Percentiles rank a stretch among this genome's conserved stretches.
Evolutionary conservation across 768 basidiomycete genomes (phyloP).

Genomic region (Pisolithus microcarpus): DNA sequence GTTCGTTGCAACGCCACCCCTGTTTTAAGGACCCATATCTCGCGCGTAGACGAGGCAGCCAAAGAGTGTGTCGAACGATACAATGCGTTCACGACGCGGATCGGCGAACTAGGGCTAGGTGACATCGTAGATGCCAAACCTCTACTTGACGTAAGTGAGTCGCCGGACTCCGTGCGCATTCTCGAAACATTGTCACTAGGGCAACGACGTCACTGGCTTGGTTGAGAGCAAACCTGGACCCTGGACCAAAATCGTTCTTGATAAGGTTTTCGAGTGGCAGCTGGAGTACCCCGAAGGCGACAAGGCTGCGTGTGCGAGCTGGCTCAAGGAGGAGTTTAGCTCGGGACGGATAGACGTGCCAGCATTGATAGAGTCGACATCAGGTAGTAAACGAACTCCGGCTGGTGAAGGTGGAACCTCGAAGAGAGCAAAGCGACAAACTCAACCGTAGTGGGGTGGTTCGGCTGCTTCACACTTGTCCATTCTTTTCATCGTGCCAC

Average conservation of each 20-base stretch:
- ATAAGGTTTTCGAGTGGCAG: constrained; percentile 79
- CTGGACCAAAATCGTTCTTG: constrained; percentile 59
- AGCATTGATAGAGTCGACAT: constrained; percentile 14
- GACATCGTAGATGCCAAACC: constrained; percentile 60
- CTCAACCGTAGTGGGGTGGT: not conserved
- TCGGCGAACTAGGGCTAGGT: constrained; percentile 58
- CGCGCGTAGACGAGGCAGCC: constrained; percentile 36
- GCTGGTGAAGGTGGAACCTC: constrained; percentile 11
- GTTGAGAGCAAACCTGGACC: constrained; percentile 59
- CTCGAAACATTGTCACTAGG: constrained; percentile 39
- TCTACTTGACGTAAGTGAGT: constrained; percentile 63
- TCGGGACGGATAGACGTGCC: constrained; percentile 38
- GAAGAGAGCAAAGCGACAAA: constrained; percentile 28
- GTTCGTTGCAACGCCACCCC: constrained; percentile 14
- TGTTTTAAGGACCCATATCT: not conserved
- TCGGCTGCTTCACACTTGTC: not conserved
- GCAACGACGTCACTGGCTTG: constrained; percentile 51
- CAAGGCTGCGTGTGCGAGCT: constrained; percentile 59
- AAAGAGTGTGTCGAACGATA: constrained; percentile 51
- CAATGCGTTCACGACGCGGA: constrained; percentile 51
- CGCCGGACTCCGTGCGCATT: not conserved
- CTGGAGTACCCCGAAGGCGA: constrained; percentile 63
- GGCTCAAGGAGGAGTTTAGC: constrained; percentile 54
- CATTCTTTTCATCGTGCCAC: not conserved
- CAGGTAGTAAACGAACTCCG: constrained; percentile 22